phyloP scores from a whole-genome alignment of 1,139 yeast genomes.

The Candida tetrigidarum region DNA sequence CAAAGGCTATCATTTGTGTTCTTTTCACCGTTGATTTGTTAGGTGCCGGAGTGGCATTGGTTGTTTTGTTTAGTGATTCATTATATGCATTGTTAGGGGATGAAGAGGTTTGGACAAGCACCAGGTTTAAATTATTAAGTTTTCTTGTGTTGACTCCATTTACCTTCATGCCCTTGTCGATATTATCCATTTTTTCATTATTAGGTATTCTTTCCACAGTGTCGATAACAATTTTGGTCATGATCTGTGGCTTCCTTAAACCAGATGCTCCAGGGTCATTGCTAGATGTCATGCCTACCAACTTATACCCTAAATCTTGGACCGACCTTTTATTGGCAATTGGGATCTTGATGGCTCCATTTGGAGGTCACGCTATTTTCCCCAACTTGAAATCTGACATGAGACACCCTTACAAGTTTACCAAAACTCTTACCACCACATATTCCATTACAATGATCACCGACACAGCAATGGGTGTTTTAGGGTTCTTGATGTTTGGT shows the following conservation, averaged over 20 bases:
- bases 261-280: conserved; percentile 48
- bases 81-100: conserved; percentile 47
- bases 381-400: conserved; percentile 62
- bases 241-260: conserved; percentile 44
- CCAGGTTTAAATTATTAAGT: conserved; percentile 40
- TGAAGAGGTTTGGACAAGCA: conserved; percentile 41
- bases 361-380: conserved; percentile 66
- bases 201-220: conserved; percentile 51
- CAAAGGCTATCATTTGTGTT: conserved; percentile 45
- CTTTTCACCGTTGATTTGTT: conserved; percentile 51
- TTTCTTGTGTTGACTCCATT: conserved; percentile 51
- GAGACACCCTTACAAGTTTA: conserved; percentile 56
- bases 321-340: conserved; percentile 51
- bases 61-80: conserved; percentile 60
- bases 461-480: conserved; percentile 74
- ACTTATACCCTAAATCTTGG: conserved; percentile 47
- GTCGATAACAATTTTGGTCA: conserved; percentile 44
- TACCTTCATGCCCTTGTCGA: conserved; percentile 48
- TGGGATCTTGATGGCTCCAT: conserved; percentile 64
- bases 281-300: conserved; percentile 46
- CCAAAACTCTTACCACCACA: conserved; percentile 38
- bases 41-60: conserved; percentile 60
- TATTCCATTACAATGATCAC: conserved; percentile 71
- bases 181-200: conserved; percentile 47
- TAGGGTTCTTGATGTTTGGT: conserved; percentile 93